A percentile compares a stretch with the other conserved stretches of the same genome.
These are phyloP conservation scores for Alisma plantagoaquatica DNA, from an alignment of 106 monocot genomes.

Conservation along the genomic window DNA sequence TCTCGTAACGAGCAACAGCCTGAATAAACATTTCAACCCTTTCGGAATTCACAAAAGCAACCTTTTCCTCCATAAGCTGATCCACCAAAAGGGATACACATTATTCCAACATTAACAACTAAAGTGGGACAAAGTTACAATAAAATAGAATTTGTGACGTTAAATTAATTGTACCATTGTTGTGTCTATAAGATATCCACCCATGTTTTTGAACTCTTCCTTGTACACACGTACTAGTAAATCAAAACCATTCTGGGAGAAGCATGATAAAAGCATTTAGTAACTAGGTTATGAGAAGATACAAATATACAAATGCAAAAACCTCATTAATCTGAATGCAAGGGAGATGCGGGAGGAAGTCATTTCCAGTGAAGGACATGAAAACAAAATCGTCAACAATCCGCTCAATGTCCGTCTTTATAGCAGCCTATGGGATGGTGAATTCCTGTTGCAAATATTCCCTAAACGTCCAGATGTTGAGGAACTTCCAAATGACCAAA, in stretches of 20 bases:
- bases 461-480: slow-evolving; percentile 49
- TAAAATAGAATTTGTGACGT: no score
- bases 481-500: slow-evolving; percentile 39
- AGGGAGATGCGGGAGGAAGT: slow-evolving; percentile 52
- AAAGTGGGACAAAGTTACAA: no score
- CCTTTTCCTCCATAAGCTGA: no score
- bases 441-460: slow-evolving; percentile 44
- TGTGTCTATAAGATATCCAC: slow-evolving; percentile 35
- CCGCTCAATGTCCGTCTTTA: slow-evolving; percentile 27
- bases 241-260: slow-evolving; percentile 35
- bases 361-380: slow-evolving; percentile 58
- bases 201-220: slow-evolving; percentile 26
- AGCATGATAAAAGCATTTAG: no score
- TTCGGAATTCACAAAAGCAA: not conserved
- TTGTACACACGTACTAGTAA: slow-evolving; percentile 47
- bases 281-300: no score
- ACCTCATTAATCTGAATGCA: slow-evolving; percentile 47
- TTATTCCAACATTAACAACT: no score
- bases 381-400: slow-evolving; percentile 50
- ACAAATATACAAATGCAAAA: no score
- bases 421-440: slow-evolving; percentile 7
- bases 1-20: slow-evolving; percentile 30
- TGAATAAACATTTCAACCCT: slow-evolving; percentile 23
- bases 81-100: not conserved
- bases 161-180: slow-evolving; percentile 27